phyloP scores from a whole-genome alignment of 163 green algal genomes.

The Scenedesmus sp. region DNA sequence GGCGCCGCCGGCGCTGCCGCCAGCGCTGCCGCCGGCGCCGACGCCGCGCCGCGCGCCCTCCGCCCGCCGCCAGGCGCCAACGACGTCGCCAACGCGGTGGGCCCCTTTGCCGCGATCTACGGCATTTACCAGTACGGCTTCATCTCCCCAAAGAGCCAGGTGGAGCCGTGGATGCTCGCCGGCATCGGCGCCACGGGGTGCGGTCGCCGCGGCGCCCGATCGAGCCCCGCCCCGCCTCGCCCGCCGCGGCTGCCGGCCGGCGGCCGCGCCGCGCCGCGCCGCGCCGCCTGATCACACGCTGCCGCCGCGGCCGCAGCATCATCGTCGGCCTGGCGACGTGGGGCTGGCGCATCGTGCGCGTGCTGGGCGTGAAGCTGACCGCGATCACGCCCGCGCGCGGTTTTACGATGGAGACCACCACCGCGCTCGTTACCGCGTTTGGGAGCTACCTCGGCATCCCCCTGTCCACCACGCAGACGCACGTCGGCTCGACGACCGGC shows the following conservation, averaged over 20 bases:
- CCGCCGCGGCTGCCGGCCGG: too few relatives aligned
- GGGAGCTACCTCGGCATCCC: slow-evolving; percentile 59
- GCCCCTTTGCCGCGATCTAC: slow-evolving; percentile 72
- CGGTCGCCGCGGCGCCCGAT: too few relatives aligned
- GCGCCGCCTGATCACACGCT: too few relatives aligned
- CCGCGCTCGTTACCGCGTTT: slow-evolving; percentile 56
- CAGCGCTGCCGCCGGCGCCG: too few relatives aligned
- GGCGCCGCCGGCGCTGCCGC: too few relatives aligned
- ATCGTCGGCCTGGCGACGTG: slow-evolving; percentile 31
- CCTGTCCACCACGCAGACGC: slow-evolving; percentile 66
- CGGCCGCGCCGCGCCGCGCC: too few relatives aligned
- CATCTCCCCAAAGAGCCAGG: slow-evolving; percentile 29
- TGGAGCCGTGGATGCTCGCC: slow-evolving; percentile 48
- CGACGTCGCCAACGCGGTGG: slow-evolving; percentile 72
- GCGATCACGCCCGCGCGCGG: slow-evolving; percentile 57
- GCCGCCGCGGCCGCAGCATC: slow-evolving; percentile 1
- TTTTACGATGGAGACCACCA: slow-evolving; percentile 62
- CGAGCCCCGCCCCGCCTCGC: too few relatives aligned
- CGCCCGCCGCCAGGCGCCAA: slow-evolving; percentile 66
- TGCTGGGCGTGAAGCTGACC: slow-evolving; percentile 56
- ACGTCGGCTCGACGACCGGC: slow-evolving; percentile 52
- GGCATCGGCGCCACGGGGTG: slow-evolving; percentile 35
- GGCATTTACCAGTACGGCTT: slow-evolving; percentile 38
- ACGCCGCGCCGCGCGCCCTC: too few relatives aligned
- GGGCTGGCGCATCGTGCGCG: slow-evolving; percentile 56